Base-by-base conservation (phyloP, 2,329 filamentous ascomycete species). In the Diaporthe sp. region DNA sequence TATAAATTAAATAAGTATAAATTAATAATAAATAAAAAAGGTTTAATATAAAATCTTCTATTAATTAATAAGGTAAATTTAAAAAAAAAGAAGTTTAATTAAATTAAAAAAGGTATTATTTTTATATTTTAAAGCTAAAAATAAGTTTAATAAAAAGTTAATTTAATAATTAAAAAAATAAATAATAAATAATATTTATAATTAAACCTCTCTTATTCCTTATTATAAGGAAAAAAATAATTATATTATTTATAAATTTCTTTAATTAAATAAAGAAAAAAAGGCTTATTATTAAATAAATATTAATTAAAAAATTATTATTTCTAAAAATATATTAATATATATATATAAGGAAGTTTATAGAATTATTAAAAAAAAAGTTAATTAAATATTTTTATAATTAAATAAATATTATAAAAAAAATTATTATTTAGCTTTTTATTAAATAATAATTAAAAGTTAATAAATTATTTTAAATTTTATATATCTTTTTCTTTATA, bases 31-130 rank as follows among this genome's bases (percentile, higher is more conserved):
- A 42, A 34, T n/a, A 57, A 34, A 44, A 74, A 25, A 71, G 63
- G 81, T 65, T 79, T 78, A 73, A 77, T 55, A 44, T 39, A 49
- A 22, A 3, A 1, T 4, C 1, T 49, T 49, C 3, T 20, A 49
- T 7, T 7, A 15, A 49, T 49, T 49, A 49, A 49, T 49, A 49
- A 49, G 7, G 13, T 20, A 49, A 49, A 49, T 20, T 3, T 20
- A 20, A n/a, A 49, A 7, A 49, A 22, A 49, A 49, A 22, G 20
- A 3, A 20, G 9, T 20, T 49, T 22, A 49, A 49, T 49, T 42
- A 42, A 15, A 15, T 42, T 42, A 42, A 42, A 2, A 49, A 49
- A 49, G 5, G 4, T 20, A 49, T 49, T 20, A 49, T 49, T 49
- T 49, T 49, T 20, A 49, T 20, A 49, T 20, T 49, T 37, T 37